These are phyloP conservation scores for Colletotrichum sp. DNA, from an alignment of 2,329 filamentous ascomycete genomes.

Conservation along the genomic window DNA sequence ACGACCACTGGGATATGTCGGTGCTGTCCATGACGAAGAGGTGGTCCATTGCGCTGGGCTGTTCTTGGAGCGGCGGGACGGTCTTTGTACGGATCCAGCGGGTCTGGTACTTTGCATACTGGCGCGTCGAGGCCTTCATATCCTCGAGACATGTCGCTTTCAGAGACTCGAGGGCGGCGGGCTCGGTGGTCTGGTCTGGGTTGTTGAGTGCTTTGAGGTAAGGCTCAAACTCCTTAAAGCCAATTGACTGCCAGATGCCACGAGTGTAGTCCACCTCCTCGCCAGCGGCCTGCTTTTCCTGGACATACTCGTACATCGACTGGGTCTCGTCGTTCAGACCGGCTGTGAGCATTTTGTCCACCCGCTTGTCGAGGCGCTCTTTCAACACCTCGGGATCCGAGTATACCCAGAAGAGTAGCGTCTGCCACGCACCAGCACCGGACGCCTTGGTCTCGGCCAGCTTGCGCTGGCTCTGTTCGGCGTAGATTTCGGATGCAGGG, in stretches of 20 bases:
- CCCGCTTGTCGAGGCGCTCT: conserved; percentile 73
- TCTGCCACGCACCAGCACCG: conserved; percentile 45
- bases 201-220: conserved; percentile 61
- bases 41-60: conserved; percentile 54
- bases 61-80: conserved; percentile 67
- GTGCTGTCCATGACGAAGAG: conserved; percentile 86
- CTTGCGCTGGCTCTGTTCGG: conserved; percentile 67
- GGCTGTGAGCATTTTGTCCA: conserved; percentile 79
- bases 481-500: conserved; percentile 85
- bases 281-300: conserved; percentile 43
- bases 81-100: conserved; percentile 89
- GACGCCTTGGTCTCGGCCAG: conserved; percentile 22
- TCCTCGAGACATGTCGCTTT: conserved; percentile 69
- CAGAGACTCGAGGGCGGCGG: conserved; percentile 56
- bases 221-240: conserved; percentile 86
- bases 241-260: conserved; percentile 97
- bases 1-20: conserved; percentile 64
- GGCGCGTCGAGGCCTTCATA: conserved; percentile 82
- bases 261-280: conserved; percentile 70
- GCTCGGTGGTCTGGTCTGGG: conserved; percentile 18
- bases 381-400: conserved; percentile 72
- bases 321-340: conserved; percentile 56
- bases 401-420: conserved; percentile 88
- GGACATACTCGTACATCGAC: conserved; percentile 47
- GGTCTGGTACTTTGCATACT: conserved; percentile 85